Percentiles rank a stretch among this genome's conserved stretches.
Conservation (phyloP, 2,329 filamentous ascomycete genomes). For the Trichoderma sp. region DNA sequence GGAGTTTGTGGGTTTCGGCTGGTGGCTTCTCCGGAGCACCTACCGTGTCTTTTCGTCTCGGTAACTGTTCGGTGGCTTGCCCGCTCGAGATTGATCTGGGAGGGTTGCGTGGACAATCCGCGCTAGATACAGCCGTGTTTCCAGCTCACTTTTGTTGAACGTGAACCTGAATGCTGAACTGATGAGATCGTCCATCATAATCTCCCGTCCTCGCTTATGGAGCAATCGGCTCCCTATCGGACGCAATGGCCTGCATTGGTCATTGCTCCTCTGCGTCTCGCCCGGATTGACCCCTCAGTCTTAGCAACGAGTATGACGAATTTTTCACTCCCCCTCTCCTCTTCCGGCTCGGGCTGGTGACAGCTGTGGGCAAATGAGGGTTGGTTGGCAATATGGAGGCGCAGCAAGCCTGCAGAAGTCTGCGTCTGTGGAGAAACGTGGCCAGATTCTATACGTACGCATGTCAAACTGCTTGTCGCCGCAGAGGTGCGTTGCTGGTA, state of each 20-base stretch:
- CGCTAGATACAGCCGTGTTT: not conserved
- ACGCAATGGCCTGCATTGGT: not conserved
- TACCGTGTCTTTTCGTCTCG: slow-evolving; percentile 24
- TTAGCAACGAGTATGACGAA: not conserved
- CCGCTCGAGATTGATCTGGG: not conserved
- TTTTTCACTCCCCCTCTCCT: not conserved
- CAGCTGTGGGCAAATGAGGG: not conserved
- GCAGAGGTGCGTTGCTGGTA: not conserved
- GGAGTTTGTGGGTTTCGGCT: not conserved
- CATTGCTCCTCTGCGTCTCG: not conserved
- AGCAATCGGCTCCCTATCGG: not conserved
- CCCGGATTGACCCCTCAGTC: not conserved
- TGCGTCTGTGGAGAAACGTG: slow-evolving; percentile 27
- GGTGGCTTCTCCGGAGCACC: not conserved
- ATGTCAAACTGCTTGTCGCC: slow-evolving; percentile 3
- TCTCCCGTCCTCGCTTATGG: not conserved
- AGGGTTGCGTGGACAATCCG: not conserved
- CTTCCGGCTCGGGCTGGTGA: not conserved
- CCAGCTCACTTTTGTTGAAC: not conserved
- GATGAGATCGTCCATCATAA: not conserved
- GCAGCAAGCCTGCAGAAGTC: slow-evolving; percentile 20
- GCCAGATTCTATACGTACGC: slow-evolving; percentile 31
- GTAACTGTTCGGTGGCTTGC: slow-evolving; percentile 34
- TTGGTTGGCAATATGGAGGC: slow-evolving; percentile 7
- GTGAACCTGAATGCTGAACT: not conserved